Percentiles rank a stretch among this genome's conserved stretches.
phyloP scores from a whole-genome alignment of 345 rosid species.

The Trapa incisa region DNA sequence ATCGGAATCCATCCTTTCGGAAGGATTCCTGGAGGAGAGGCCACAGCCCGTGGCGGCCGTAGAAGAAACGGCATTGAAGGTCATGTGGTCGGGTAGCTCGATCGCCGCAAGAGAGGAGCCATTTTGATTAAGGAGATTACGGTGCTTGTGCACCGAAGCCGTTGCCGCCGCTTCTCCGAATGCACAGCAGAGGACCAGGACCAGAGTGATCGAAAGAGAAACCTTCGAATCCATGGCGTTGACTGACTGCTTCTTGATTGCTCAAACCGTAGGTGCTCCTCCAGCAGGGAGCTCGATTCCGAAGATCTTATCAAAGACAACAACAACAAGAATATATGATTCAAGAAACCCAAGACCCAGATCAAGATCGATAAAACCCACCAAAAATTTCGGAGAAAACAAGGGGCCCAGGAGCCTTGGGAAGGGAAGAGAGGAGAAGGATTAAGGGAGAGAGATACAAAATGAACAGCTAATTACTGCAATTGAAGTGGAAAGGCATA shows the following conservation, averaged over 20 bases:
- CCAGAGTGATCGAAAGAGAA: conserved; percentile 22
- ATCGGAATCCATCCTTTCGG: conserved; percentile 13
- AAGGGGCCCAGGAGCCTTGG: no score
- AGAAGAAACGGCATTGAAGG: conserved; percentile 65
- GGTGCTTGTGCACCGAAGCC: conserved; percentile 25
- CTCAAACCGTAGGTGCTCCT: conserved; percentile 5
- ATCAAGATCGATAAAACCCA: background rate
- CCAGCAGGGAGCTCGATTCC: background rate
- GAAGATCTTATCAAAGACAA: background rate
- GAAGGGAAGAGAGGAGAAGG: no score
- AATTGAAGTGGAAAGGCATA: no score
- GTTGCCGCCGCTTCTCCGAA: conserved; percentile 22
- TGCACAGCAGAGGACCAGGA: conserved; percentile 22
- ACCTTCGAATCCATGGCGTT: conserved; percentile 40
- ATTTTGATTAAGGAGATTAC: conserved; percentile 16
- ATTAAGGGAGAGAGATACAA: no score
- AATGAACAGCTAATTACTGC: no score
- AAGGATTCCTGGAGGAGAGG: conserved; percentile 23
- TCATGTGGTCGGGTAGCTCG: conserved; percentile 49
- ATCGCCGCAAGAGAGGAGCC: conserved; percentile 47
- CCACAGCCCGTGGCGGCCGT: conserved; percentile 46
- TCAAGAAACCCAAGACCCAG: background rate
- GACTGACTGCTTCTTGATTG: conserved; percentile 8
- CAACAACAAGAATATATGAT: background rate
- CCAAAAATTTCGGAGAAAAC: no score